Conservation (phyloP, 441 rosid species). For the Aleurites moluccanus region DNA sequence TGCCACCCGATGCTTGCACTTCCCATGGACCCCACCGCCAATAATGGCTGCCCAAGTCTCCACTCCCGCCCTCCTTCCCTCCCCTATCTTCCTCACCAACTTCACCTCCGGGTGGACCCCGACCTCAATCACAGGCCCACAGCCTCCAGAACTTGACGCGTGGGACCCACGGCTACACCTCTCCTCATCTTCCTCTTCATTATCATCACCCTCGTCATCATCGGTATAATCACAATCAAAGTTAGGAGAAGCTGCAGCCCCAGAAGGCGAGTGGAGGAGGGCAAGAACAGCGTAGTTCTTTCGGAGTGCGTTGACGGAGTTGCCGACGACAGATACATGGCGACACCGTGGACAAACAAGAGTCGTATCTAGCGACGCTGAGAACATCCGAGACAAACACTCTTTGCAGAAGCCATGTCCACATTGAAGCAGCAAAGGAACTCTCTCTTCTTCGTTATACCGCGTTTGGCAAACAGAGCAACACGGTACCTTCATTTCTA, state of each 20-base stretch:
- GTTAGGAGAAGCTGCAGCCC: slow-evolving; percentile 30
- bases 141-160: slow-evolving; percentile 56
- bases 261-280: slow-evolving; percentile 61
- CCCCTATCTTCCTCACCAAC: slow-evolving; percentile 50
- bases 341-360: slow-evolving; percentile 92
- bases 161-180: slow-evolving; percentile 46
- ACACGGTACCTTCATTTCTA: slow-evolving; percentile 70
- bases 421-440: slow-evolving; percentile 86
- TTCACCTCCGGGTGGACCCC: slow-evolving; percentile 53
- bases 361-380: slow-evolving; percentile 74
- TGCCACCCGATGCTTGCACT: slow-evolving; percentile 72
- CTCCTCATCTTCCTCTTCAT: slow-evolving; percentile 39
- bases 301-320: slow-evolving; percentile 80
- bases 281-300: slow-evolving; percentile 88
- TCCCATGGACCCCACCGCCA: slow-evolving; percentile 35
- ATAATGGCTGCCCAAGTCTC: slow-evolving; percentile 80
- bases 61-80: slow-evolving; percentile 56
- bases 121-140: slow-evolving; percentile 61
- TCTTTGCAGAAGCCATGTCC: slow-evolving; percentile 97
- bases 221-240: slow-evolving; percentile 65
- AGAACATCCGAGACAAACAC: slow-evolving; percentile 84
- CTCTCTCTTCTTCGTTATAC: slow-evolving; percentile 92
- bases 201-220: slow-evolving; percentile 33
- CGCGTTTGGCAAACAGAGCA: slow-evolving; percentile 96
- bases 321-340: slow-evolving; percentile 84